These are phyloP conservation scores for Aspergillus glaucus DNA, from an alignment of 2,329 filamentous ascomycete genomes.

Conservation along the genomic window DNA sequence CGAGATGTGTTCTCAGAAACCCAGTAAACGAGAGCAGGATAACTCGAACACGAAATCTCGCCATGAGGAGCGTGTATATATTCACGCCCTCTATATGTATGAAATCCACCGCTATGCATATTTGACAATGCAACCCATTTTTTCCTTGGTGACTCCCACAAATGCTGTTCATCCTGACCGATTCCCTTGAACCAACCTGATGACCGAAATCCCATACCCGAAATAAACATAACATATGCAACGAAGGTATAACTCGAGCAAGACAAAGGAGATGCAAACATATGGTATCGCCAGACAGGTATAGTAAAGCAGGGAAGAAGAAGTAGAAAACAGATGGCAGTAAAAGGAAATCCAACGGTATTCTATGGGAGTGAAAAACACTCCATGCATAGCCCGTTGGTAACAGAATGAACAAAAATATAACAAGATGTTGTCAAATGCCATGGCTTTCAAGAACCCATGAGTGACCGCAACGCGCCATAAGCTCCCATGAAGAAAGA, in stretches of 20 bases:
- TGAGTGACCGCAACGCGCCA: slow-evolving; percentile 8
- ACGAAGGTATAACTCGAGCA: slow-evolving; percentile 8
- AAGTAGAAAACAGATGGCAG: slow-evolving; percentile 6
- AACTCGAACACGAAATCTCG: slow-evolving; percentile 5
- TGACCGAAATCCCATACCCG: slow-evolving; percentile 5
- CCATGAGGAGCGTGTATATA: slow-evolving; percentile 1
- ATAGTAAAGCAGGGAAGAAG: slow-evolving; percentile 8
- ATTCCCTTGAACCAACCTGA: slow-evolving; percentile 7
- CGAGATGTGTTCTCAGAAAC: slow-evolving; percentile 6
- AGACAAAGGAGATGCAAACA: slow-evolving; percentile 11
- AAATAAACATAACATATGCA: slow-evolving; percentile 8
- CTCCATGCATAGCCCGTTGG: slow-evolving; percentile 4
- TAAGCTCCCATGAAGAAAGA: slow-evolving; percentile 8
- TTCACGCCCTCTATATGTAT: slow-evolving; percentile 1
- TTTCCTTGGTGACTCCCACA: slow-evolving; percentile 12
- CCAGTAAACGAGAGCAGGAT: slow-evolving; percentile 1
- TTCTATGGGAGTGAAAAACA: slow-evolving; percentile 1
- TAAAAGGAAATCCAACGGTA: slow-evolving; percentile 6
- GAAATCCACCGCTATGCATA: slow-evolving; percentile 11
- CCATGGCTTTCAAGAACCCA: slow-evolving; percentile 8
- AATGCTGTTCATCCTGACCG: slow-evolving; percentile 15
- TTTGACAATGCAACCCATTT: slow-evolving; percentile 12
- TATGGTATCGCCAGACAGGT: slow-evolving; percentile 19
- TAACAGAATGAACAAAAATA: slow-evolving; percentile 3
- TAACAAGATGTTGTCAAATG: neutral